phyloP scores from a whole-genome alignment of 2,329 filamentous ascomycete genomes.

The Fusarium sp. region DNA sequence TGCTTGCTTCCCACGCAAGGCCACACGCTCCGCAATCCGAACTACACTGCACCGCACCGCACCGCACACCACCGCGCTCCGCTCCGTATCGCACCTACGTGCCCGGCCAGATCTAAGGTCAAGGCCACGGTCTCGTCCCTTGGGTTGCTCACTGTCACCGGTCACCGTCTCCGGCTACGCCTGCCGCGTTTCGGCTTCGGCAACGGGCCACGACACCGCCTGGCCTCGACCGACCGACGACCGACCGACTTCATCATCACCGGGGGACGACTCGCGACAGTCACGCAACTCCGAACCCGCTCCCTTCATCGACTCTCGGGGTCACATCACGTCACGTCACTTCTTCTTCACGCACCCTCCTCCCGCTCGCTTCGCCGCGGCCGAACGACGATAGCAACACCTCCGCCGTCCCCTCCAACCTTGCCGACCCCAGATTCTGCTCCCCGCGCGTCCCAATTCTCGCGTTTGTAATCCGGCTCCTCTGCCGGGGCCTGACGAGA shows the following conservation, averaged over 20 bases:
- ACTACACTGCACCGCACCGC: slow-evolving; percentile 29
- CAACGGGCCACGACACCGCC: slow-evolving; percentile 31
- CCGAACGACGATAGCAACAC: slow-evolving; percentile 27
- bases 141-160: slow-evolving; percentile 33
- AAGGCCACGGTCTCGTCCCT: slow-evolving; percentile 25
- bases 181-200: slow-evolving; percentile 33
- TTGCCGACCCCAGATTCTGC: slow-evolving; percentile 13
- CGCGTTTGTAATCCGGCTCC: slow-evolving; percentile 32
- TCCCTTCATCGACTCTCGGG: slow-evolving; percentile 15
- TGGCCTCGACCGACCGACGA: slow-evolving; percentile 22
- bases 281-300: slow-evolving; percentile 20
- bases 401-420: slow-evolving; percentile 14
- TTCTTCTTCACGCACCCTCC: slow-evolving; percentile 14
- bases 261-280: slow-evolving; percentile 21
- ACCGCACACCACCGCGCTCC: slow-evolving; percentile 39
- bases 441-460: slow-evolving; percentile 22
- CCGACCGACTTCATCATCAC: slow-evolving; percentile 17
- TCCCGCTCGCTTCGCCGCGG: slow-evolving; percentile 20
- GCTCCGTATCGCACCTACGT: slow-evolving; percentile 40
- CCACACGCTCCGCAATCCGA: slow-evolving; percentile 44
- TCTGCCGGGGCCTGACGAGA: slow-evolving; percentile 39
- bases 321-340: slow-evolving; percentile 34
- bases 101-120: slow-evolving; percentile 37
- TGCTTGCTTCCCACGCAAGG: slow-evolving; percentile 39
- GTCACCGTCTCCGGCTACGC: slow-evolving; percentile 26